Evolutionary conservation across 1,284 basidiomycete species (phyloP), one percentile per base, ranked within the genome.

Genomic region (Uromyces viciae-fabae): DNA sequence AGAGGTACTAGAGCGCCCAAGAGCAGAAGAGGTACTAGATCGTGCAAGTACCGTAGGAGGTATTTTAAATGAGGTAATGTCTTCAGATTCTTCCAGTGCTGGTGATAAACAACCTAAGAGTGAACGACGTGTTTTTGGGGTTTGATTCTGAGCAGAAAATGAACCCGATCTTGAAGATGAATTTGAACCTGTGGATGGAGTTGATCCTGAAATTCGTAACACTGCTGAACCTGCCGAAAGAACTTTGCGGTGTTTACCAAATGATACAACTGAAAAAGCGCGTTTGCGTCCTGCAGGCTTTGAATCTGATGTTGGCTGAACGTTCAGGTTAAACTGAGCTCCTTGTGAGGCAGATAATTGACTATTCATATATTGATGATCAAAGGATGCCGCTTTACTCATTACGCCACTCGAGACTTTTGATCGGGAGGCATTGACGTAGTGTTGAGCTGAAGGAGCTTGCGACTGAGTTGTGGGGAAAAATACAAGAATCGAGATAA

Each of bases 201-300:
- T 66, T 17, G 64, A 42, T 2, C 60, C 60, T 7, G 62, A 66
- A 19, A 68, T 64, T 0, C 43, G 42, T 33, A 64, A 40, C 22
- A 33, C 17, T 31, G n/a, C 28, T 3, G 43, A 4, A 25, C 36
- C 19, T 2, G 0, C 42, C 14, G 60, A 36, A 22, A 19, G 4
- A n/a, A 5, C 31, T 49, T 42, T 49, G 9, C 75, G 60, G 25
- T 68, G 75, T 22, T 54, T 54, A 15, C 31, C 46, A 11, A 77
- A 69, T 9, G 40, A 14, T 9, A 56, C 31, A n/a, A 77, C 62
- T 15, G 75, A 77, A 33, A 77, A 66, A 7, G 75, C 28, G n/a
- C 62, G 75, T 38, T 64, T 68, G 33, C 75, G 62, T 11, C 36
- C 25, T n/a, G 43, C 1, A 5, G 42, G 0, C 58, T 77, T 77